A percentile compares a stretch with the other conserved stretches of the same genome.
These are phyloP conservation scores for Sanghuangporus sanghuang DNA, from an alignment of 1,284 basidiomycete species.

Conservation along the genomic window DNA sequence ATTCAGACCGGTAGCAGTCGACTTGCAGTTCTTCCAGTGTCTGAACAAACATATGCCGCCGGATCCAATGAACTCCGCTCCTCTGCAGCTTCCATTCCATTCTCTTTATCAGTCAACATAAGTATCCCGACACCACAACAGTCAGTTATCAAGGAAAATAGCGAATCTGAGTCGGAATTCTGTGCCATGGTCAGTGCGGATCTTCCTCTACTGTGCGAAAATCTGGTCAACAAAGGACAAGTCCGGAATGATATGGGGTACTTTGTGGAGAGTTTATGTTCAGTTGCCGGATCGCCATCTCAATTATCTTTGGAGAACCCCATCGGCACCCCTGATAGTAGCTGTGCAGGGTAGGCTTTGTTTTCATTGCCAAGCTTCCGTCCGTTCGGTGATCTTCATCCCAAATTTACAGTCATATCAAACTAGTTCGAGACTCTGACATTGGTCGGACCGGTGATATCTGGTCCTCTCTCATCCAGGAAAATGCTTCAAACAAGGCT, in stretches of 20 bases:
- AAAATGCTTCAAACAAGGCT: background rate
- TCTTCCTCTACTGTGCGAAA: background rate
- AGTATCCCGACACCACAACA: background rate
- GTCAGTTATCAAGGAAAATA: background rate
- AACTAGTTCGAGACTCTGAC: background rate
- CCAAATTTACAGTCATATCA: background rate
- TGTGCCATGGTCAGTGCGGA: background rate
- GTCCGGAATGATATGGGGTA: background rate
- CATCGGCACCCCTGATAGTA: background rate
- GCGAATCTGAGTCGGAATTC: background rate
- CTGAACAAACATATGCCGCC: background rate
- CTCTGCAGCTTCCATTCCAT: slow-evolving; percentile 1
- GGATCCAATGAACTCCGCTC: background rate
- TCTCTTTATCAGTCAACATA: background rate
- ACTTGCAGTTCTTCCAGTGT: background rate
- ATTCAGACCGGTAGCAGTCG: background rate
- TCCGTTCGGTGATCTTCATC: background rate
- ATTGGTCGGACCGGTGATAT: background rate
- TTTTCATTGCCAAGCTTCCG: background rate
- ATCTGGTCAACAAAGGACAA: background rate
- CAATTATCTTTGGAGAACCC: background rate
- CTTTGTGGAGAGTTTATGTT: background rate
- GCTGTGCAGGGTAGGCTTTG: background rate
- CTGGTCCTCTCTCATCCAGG: slow-evolving; percentile 1
- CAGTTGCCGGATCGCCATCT: background rate